These are phyloP conservation scores for Lentinula boryana DNA, from an alignment of 768 basidiomycete species.

Conservation along the genomic window DNA sequence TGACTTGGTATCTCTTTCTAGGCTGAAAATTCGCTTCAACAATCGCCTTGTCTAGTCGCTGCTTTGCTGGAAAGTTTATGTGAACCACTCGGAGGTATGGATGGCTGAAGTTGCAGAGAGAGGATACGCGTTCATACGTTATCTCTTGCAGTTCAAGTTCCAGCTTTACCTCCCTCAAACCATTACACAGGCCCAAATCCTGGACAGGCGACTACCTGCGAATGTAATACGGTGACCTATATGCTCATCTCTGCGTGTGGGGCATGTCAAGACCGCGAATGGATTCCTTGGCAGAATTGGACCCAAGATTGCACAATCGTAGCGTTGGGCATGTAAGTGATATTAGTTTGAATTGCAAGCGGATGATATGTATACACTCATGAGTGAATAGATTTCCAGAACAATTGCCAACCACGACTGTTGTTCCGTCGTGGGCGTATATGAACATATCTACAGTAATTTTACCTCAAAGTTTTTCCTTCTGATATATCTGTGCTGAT, in stretches of 20 bases:
- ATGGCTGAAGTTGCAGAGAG: neutral
- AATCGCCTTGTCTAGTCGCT: conserved; percentile 46
- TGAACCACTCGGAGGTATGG: neutral
- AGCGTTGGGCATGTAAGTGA: conserved; percentile 24
- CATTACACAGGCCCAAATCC: conserved; percentile 38
- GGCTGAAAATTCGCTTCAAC: conserved; percentile 34
- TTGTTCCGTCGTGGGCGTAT: conserved; percentile 54
- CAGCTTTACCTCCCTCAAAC: conserved; percentile 27
- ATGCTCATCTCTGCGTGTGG: conserved; percentile 54
- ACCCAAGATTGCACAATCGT: conserved; percentile 26
- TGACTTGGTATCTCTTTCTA: conserved; percentile 9
- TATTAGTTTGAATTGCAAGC: neutral
- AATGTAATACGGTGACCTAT: conserved; percentile 56
- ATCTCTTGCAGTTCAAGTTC: conserved; percentile 12
- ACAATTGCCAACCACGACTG: conserved; percentile 32
- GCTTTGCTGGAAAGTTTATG: conserved; percentile 44
- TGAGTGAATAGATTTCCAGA: conserved; percentile 33
- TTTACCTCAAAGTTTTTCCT: conserved; percentile 3
- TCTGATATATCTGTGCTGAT: neutral
- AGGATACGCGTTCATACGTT: neutral
- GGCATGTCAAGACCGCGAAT: conserved; percentile 45
- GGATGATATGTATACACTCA: neutral
- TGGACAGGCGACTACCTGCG: conserved; percentile 33
- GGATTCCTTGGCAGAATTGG: conserved; percentile 32
- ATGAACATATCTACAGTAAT: conserved; percentile 37